These are phyloP conservation scores for Macrolepiota albuminosa DNA, from an alignment of 768 basidiomycete species.

Conservation along the genomic window DNA sequence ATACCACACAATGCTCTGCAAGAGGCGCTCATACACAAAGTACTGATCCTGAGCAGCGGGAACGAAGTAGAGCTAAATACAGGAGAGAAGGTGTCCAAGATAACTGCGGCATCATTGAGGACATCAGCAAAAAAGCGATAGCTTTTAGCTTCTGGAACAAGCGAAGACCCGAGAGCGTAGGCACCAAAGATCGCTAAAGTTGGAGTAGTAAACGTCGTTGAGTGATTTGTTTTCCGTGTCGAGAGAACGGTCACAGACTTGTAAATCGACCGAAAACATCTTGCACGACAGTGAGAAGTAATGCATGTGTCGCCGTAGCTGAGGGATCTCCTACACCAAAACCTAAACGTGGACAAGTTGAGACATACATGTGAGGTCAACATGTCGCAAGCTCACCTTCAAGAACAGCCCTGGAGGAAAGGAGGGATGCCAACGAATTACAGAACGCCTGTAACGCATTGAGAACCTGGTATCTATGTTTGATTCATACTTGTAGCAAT, in stretches of 20 bases:
- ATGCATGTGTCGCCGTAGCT: constrained; percentile 60
- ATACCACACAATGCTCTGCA: constrained; percentile 57
- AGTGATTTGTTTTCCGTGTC: background rate
- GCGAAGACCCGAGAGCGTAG: constrained; percentile 56
- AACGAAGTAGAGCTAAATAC: constrained; percentile 35
- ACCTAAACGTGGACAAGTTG: constrained; percentile 28
- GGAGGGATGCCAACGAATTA: constrained; percentile 56
- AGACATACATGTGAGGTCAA: background rate
- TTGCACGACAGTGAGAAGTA: constrained; percentile 61
- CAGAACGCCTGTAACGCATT: constrained; percentile 70
- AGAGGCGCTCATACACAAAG: constrained; percentile 55
- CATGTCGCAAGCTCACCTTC: constrained; percentile 39
- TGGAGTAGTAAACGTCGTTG: background rate
- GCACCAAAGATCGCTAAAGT: constrained; percentile 57
- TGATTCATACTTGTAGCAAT: constrained; percentile 5
- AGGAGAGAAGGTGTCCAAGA: constrained; percentile 59
- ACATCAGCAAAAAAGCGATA: constrained; percentile 66
- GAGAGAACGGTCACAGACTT: constrained; percentile 34
- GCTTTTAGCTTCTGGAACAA: constrained; percentile 67
- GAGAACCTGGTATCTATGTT: constrained; percentile 56
- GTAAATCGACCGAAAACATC: constrained; percentile 60
- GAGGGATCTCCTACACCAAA: constrained; percentile 68
- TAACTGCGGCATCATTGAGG: constrained; percentile 55
- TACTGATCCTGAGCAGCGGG: constrained; percentile 38
- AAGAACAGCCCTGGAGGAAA: constrained; percentile 63